Evolutionary conservation across 2,329 filamentous ascomycete genomes (phyloP), one percentile per base, ranked within the genome.

Genomic region (Trichoderma semiorbis): DNA sequence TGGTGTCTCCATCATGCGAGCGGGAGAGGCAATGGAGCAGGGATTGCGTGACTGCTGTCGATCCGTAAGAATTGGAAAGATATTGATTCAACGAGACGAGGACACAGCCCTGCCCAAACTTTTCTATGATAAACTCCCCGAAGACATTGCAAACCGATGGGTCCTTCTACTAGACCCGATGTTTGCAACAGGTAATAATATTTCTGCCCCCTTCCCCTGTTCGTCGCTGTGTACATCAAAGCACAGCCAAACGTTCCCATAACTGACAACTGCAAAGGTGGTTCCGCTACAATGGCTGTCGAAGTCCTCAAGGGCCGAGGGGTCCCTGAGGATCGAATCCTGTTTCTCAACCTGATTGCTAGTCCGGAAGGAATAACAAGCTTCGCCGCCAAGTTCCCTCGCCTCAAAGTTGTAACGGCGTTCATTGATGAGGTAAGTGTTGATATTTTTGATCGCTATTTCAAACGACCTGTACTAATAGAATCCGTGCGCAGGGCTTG

Each of bases 1-100:
- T 79, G 96, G 96, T 69, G 96, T 99, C 18, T 97, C 93, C 7
- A 99, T 99, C 78, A 98, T 99, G 96, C 90, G 96, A 74, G 96
- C 96, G 14, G 96, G 96, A 66, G 96, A 99, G 84, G 93, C 95
- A 72, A 99, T 99, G 96, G 96, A 99, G 84, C 94, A 98, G 83
- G 96, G 95, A 2, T 85, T 99, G 73, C 89, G 96, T 73, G 95
- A 99, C 82, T 99, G 96, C 84, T 99, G 96, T 84, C 92, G 96
- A 67, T 97, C 93, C n/a, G 96, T 99, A 63, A 89, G 96, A 74
- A 99, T 99, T 78, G 96, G 96, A 75, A 99, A 99, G 86, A 99
- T 99, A 74, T 85, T 99, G 77, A 99, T 99, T 78, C 96, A 99
- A 84, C 87, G 96, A 71, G 96, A 99, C 77, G 96, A 99, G 83